Evolutionary conservation across 768 basidiomycete genomes (phyloP), one percentile per base, ranked within the genome.

Genomic region (Lactarius quietus): DNA sequence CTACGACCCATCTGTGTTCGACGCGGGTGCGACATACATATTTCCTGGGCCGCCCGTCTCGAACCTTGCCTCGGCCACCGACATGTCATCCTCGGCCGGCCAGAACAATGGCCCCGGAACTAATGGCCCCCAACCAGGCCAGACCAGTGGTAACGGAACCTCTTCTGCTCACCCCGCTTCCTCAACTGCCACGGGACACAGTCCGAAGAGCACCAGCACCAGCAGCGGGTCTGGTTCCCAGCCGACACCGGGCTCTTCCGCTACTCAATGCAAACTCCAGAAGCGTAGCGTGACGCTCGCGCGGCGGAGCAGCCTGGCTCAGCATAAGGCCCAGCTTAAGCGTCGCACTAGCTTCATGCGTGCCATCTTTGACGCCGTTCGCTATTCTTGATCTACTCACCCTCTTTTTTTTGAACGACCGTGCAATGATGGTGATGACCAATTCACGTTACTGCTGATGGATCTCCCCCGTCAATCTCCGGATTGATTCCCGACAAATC

Each of bases 1-100:
- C 73, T 83, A 84, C 64, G 84, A 80, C 66, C 79, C 81, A n/a
- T 72, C 76, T 48, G 83, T 70, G 3, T 70, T 61, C 36, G 8
- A 54, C n/a, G 1, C 41, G 41, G 17, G n/a, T 14, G 5, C 45
- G 18, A 1, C 18, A 0, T 70, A 70, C 57, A 3, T 1, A 4
- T 70, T 70, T 26, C 69, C 69, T 36, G 69, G 69, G 23, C 58
- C 58, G 26, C 61, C 64, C 57, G 39, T 70, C 18, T 70, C 69
- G 20, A 70, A 70, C 56, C 67, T 70, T 17, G 67, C 67, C 6
- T 56, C 67, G 29, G 54, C 61, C 14, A 33, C 68, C 20, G 58
- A 65, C 6, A 35, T 31, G 53, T 29, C 53, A 18, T 39, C n/a
- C 9, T 14, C 64, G 12, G 26, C n/a, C 23, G 45, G 43, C 43